A percentile compares a stretch with the other conserved stretches of the same genome.
phyloP scores from a whole-genome alignment of 169 alveolate genomes.

The Ichthyophthirius multifiliis region DNA sequence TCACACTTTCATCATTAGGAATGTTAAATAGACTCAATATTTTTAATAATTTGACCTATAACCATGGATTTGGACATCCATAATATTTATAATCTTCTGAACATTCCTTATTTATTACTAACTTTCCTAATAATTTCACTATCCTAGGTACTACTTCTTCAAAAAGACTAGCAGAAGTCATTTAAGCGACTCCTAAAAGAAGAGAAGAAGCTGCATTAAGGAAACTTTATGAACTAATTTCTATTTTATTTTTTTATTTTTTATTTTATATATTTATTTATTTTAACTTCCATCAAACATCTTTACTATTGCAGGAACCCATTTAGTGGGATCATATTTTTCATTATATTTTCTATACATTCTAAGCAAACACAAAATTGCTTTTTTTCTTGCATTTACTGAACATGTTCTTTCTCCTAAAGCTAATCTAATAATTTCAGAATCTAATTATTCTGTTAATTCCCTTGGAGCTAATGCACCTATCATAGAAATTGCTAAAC shows the following conservation, averaged over 20 bases:
- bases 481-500: conserved; percentile 80
- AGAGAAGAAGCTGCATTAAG: conserved; percentile 34
- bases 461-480: conserved; percentile 77
- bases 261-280: not conserved
- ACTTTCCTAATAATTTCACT: conserved; percentile 50
- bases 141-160: conserved; percentile 51
- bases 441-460: conserved; percentile 65
- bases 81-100: conserved; percentile 83
- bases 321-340: conserved; percentile 16
- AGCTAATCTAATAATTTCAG: conserved; percentile 65
- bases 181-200: conserved; percentile 23
- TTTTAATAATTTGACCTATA: conserved; percentile 81
- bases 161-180: conserved; percentile 41
- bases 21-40: conserved; percentile 71
- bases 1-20: conserved; percentile 42
- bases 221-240: too few species aligned
- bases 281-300: conserved; percentile 33
- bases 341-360: conserved; percentile 45
- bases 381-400: conserved; percentile 72
- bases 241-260: too few species aligned
- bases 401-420: conserved; percentile 48
- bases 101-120: conserved; percentile 53
- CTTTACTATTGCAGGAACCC: conserved; percentile 12
- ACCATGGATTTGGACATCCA: conserved; percentile 87
- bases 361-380: conserved; percentile 72